Percentiles rank a stretch among this genome's conserved stretches.
Evolutionary conservation across 208 protist genomes (phyloP).

Genomic region (Leishmania mexicana): DNA sequence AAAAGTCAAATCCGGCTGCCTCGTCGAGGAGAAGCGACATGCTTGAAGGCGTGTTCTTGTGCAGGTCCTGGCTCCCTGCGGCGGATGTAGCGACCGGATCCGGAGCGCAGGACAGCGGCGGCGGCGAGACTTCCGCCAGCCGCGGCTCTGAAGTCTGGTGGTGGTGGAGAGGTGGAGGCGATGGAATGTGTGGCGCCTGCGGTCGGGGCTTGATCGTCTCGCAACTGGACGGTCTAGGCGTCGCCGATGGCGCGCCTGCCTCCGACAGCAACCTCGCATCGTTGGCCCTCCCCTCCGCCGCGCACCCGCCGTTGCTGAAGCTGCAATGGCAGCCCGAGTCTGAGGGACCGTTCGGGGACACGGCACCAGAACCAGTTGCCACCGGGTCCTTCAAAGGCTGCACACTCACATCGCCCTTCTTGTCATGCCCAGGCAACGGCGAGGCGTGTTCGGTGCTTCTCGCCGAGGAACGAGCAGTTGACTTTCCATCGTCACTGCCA

Average conservation of each 20-base stretch:
- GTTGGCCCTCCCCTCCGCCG: not conserved
- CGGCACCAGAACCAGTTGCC: not conserved
- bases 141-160: not conserved
- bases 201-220: not conserved
- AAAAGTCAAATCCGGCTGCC: conserved; percentile 15
- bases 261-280: not conserved
- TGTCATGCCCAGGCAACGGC: not conserved
- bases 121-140: not conserved
- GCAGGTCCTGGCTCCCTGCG: not conserved
- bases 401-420: not conserved
- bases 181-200: not conserved
- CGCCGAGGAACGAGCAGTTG: not conserved
- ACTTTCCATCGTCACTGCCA: not conserved
- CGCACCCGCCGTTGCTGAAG: too few species aligned
- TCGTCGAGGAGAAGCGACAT: conserved; percentile 13
- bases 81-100: not conserved
- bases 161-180: not conserved
- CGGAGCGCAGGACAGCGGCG: conserved; percentile 10
- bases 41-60: not conserved
- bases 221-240: not conserved
- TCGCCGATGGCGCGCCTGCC: not conserved
- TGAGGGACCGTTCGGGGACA: not conserved
- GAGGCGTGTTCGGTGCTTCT: not conserved
- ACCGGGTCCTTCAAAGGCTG: not conserved
- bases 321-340: not conserved